These are phyloP conservation scores for Candida adriatica DNA, from an alignment of 805 yeast genomes.

Conservation along the genomic window DNA sequence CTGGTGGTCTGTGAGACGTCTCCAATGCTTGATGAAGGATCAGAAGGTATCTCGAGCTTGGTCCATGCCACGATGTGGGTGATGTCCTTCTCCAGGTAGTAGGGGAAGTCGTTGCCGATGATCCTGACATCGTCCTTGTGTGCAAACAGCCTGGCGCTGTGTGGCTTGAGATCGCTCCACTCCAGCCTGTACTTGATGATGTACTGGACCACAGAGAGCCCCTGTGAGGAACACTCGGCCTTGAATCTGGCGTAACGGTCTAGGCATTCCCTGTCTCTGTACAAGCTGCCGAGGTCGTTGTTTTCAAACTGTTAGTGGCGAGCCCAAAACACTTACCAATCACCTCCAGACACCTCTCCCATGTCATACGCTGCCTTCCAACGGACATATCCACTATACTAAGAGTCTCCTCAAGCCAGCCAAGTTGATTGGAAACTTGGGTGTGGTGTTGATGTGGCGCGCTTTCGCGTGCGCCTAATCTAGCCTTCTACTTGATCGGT, in stretches of 20 bases:
- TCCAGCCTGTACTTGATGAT: constrained; percentile 39
- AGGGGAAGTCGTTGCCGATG: constrained; percentile 58
- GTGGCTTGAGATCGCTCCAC: constrained; percentile 35
- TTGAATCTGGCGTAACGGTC: constrained; percentile 41
- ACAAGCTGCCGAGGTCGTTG: constrained; percentile 13
- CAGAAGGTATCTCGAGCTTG: constrained; percentile 37
- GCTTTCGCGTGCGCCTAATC: too few relatives aligned
- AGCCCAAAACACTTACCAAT: too few relatives aligned
- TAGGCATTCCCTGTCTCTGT: constrained; percentile 40
- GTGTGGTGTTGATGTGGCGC: too few relatives aligned
- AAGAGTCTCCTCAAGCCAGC: too few relatives aligned
- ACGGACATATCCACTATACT: too few relatives aligned
- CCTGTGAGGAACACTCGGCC: constrained; percentile 26
- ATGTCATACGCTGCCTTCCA: too few relatives aligned
- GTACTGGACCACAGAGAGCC: constrained; percentile 40
- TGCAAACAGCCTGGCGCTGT: constrained; percentile 19
- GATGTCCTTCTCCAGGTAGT: constrained; percentile 45
- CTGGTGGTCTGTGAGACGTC: constrained; percentile 31
- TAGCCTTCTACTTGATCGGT: too few relatives aligned
- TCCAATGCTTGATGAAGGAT: constrained; percentile 46
- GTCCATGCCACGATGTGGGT: constrained; percentile 65
- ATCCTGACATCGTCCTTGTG: constrained; percentile 31
- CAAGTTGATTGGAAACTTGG: too few relatives aligned
- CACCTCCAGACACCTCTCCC: too few relatives aligned
- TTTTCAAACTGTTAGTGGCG: too few relatives aligned